Evolutionary conservation across 495 filamentous ascomycete genomes (phyloP).

Genomic region (Daldinia concentrica): DNA sequence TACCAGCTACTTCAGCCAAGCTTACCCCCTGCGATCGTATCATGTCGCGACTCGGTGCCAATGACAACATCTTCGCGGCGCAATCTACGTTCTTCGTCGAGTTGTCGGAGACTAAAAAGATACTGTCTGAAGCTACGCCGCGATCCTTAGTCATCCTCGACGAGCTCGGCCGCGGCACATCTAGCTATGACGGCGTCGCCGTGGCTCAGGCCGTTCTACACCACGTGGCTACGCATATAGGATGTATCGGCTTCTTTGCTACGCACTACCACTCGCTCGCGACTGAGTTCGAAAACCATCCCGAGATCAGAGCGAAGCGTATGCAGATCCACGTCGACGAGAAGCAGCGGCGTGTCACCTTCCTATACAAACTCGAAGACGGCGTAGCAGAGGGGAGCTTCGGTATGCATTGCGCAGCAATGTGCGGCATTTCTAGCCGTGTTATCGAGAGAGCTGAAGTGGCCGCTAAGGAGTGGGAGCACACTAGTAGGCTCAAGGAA

Average conservation of each 20-base stretch:
- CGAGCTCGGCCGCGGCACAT: conserved; percentile 94
- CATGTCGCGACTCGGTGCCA: conserved; percentile 98
- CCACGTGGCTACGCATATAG: conserved; percentile 91
- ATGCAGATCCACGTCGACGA: conserved; percentile 97
- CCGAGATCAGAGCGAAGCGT: conserved; percentile 82
- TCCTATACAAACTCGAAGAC: conserved; percentile 93
- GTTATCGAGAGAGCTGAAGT: conserved; percentile 88
- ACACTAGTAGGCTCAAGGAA: conserved; percentile 88
- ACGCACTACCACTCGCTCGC: conserved; percentile 97
- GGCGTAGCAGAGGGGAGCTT: conserved; percentile 98
- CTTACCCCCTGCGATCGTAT: conserved; percentile 95
- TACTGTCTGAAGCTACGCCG: conserved; percentile 92
- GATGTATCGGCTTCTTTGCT: conserved; percentile 95
- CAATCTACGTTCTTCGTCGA: conserved; percentile 99
- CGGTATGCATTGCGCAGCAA: conserved; percentile 98
- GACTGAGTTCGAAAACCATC: conserved; percentile 85
- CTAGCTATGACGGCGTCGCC: conserved; percentile 93
- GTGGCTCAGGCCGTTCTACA: conserved; percentile 97
- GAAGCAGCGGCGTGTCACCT: conserved; percentile 81
- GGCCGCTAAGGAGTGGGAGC: conserved; percentile 95
- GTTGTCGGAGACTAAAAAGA: conserved; percentile 97
- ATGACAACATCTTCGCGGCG: conserved; percentile 98
- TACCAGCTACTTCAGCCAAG: conserved; percentile 83
- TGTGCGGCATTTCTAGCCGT: conserved; percentile 90
- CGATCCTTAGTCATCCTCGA: conserved; percentile 97